These are phyloP conservation scores for Penicillium subrubescens DNA, from an alignment of 495 filamentous ascomycete species.

Conservation along the genomic window DNA sequence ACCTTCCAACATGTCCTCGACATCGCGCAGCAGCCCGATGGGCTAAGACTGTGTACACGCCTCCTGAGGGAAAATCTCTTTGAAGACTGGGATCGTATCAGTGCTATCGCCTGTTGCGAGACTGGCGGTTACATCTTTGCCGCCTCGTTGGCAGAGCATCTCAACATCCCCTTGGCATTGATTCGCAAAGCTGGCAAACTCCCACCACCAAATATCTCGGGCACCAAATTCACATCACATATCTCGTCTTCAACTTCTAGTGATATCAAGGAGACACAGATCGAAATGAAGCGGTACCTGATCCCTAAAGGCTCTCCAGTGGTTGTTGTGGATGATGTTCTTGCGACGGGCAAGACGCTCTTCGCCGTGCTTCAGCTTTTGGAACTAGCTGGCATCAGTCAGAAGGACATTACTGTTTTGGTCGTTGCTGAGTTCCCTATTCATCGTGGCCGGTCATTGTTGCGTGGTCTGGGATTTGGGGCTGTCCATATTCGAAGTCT, in stretches of 20 bases:
- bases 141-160: conserved; percentile 49
- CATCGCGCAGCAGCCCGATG: conserved; percentile 57
- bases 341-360: conserved; percentile 62
- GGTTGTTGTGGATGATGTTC: conserved; percentile 66
- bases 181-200: conserved; percentile 63
- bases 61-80: conserved; percentile 47
- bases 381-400: conserved; percentile 42
- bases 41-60: conserved; percentile 56
- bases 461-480: conserved; percentile 59
- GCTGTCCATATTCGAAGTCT: conserved; percentile 59
- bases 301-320: conserved; percentile 50
- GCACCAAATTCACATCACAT: conserved; percentile 53
- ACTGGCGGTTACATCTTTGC: conserved; percentile 61
- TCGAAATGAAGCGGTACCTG: conserved; percentile 56
- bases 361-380: conserved; percentile 59
- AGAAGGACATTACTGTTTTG: conserved; percentile 53
- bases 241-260: conserved; percentile 53
- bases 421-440: conserved; percentile 64
- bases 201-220: conserved; percentile 58
- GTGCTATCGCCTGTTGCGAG: conserved; percentile 44
- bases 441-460: conserved; percentile 56
- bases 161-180: conserved; percentile 52
- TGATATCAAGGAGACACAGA: conserved; percentile 36
- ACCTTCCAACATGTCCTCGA: conserved; percentile 61
- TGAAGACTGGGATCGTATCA: conserved; percentile 48